These are phyloP conservation scores for Auricularia cornea DNA, from an alignment of 768 basidiomycete genomes.

Conservation along the genomic window DNA sequence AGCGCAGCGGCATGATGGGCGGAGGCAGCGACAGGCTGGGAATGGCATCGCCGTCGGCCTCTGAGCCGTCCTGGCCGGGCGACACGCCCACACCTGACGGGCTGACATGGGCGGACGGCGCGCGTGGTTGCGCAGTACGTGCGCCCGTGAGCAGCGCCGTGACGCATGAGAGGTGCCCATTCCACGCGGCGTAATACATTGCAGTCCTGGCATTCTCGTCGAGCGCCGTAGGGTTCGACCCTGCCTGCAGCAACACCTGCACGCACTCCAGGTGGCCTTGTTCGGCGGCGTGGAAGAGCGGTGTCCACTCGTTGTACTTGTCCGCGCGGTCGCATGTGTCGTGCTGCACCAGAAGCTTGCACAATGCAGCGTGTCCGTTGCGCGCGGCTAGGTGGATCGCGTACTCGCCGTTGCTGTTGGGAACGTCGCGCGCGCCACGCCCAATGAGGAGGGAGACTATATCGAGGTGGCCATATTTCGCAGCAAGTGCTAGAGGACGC, in stretches of 20 bases:
- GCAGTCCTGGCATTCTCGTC: conserved; percentile 84
- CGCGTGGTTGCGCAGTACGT: conserved; percentile 5
- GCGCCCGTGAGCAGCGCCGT: conserved; percentile 45
- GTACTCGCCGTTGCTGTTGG: conserved; percentile 94
- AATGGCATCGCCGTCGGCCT: conserved; percentile 76
- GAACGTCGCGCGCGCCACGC: conserved; percentile 65
- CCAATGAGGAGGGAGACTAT: conserved; percentile 71
- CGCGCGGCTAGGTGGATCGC: conserved; percentile 94
- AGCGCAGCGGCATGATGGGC: conserved; percentile 95
- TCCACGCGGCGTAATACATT: conserved; percentile 95
- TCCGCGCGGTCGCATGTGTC: conserved; percentile 82
- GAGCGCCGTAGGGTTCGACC: conserved; percentile 59
- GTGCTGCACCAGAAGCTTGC: conserved; percentile 60
- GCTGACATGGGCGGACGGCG: conserved; percentile 4
- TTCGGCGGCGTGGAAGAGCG: conserved; percentile 88
- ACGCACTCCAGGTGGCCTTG: conserved; percentile 74
- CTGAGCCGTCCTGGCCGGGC: conserved; percentile 41
- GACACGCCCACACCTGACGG: conserved; percentile 9
- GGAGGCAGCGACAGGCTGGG: conserved; percentile 93
- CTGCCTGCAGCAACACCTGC: conserved; percentile 67
- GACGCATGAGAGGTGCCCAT: conserved; percentile 71
- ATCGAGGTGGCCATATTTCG: conserved; percentile 79
- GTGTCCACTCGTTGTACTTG: conserved; percentile 98
- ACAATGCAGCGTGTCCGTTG: conserved; percentile 83
- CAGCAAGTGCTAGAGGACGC: conserved; percentile 83